phyloP scores from a whole-genome alignment of 352 stramenopile species.

The Phytophthora vignae region DNA sequence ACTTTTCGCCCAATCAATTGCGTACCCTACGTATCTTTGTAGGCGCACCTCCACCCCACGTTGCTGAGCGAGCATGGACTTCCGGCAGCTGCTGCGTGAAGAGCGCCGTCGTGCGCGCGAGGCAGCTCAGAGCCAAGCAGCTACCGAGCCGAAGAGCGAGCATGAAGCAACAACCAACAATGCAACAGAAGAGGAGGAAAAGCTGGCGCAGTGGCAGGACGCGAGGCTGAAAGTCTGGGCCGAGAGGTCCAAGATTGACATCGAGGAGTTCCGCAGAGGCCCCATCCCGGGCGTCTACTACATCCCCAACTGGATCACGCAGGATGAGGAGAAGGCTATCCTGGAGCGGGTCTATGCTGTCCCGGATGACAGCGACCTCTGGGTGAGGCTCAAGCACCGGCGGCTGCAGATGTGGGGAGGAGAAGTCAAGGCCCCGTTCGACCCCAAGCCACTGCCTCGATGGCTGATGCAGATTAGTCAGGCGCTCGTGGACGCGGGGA shows the following conservation, averaged over 20 bases:
- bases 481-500: constrained; percentile 51
- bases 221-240: constrained; percentile 38
- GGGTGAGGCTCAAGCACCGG: constrained; percentile 72
- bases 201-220: constrained; percentile 10
- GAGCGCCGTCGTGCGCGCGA: constrained; percentile 52
- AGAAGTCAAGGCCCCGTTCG: constrained; percentile 64
- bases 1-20: constrained; percentile 23
- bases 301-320: constrained; percentile 69
- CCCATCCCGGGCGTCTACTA: constrained; percentile 64
- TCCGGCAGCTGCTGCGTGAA: constrained; percentile 56
- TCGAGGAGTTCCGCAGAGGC: constrained; percentile 42
- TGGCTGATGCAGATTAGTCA: constrained; percentile 68
- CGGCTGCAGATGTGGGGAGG: constrained; percentile 79
- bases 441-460: constrained; percentile 45
- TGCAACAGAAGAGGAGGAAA: constrained; percentile 2
- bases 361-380: constrained; percentile 41
- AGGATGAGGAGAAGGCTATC: constrained; percentile 64
- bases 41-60: constrained; percentile 8
- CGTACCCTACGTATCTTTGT: constrained; percentile 1
- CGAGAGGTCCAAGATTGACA: constrained; percentile 42
- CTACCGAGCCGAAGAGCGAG: not conserved
- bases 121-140: constrained; percentile 9
- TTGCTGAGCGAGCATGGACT: constrained; percentile 47
- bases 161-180: not conserved
- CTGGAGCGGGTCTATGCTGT: constrained; percentile 64